phyloP scores from a whole-genome alignment of 179 eudicot genomes.

The Camellia oleifera region DNA sequence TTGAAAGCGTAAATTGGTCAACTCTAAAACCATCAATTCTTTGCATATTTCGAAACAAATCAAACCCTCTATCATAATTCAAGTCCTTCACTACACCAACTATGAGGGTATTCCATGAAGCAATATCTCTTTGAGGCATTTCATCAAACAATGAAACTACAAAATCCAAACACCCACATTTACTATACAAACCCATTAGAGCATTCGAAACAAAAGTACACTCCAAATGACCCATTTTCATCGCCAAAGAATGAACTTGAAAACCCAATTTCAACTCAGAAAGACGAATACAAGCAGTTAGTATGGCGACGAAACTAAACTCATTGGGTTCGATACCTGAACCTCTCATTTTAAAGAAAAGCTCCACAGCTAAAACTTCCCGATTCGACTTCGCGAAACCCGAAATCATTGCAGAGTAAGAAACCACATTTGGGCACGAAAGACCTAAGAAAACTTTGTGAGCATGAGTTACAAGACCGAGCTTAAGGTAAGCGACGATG shows the following conservation, averaged over 20 bases:
- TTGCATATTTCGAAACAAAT: slow-evolving; percentile 49
- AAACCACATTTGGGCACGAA: slow-evolving; percentile 58
- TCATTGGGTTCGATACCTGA: slow-evolving; percentile 64
- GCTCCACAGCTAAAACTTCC: slow-evolving; percentile 43
- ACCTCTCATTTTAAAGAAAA: slow-evolving; percentile 55
- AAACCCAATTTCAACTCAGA: slow-evolving; percentile 45
- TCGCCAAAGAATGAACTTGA: slow-evolving; percentile 50
- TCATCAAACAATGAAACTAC: slow-evolving; percentile 59
- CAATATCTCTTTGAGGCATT: slow-evolving; percentile 64
- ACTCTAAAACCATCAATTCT: slow-evolving; percentile 36
- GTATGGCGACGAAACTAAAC: slow-evolving; percentile 65
- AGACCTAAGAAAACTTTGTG: slow-evolving; percentile 40
- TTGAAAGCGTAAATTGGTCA: slow-evolving; percentile 68
- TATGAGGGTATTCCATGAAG: slow-evolving; percentile 78
- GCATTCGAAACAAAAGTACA: slow-evolving; percentile 56
- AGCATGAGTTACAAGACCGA: slow-evolving; percentile 51
- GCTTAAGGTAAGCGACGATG: slow-evolving; percentile 52
- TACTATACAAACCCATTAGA: slow-evolving; percentile 58
- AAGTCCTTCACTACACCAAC: slow-evolving; percentile 46
- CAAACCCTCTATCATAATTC: slow-evolving; percentile 54
- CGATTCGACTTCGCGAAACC: slow-evolving; percentile 49
- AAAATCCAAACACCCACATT: slow-evolving; percentile 45
- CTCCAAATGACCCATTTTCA: slow-evolving; percentile 49
- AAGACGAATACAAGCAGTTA: slow-evolving; percentile 59
- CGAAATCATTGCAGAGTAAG: slow-evolving; percentile 55